Evolutionary conservation across 2,329 filamentous ascomycete species (phyloP), one percentile per base, ranked within the genome.

Genomic region (Neophaeococcomyces aloes): DNA sequence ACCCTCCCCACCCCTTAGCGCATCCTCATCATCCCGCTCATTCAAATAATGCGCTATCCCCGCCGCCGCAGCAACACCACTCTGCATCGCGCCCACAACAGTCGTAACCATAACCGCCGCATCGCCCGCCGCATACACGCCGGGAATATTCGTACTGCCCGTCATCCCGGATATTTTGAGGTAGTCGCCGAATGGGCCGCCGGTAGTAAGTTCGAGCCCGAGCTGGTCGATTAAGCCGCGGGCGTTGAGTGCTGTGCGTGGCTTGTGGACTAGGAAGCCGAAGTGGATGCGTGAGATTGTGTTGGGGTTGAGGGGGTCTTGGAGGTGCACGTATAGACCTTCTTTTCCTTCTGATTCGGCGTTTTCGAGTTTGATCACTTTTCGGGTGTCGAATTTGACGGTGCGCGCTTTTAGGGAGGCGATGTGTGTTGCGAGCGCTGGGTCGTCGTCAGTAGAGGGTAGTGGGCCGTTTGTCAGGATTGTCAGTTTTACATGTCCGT

Each of bases 61-160:
- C 4, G 10, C 29, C 7, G 36, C 35, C n/a, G 36, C 29, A 17
- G 4, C 36, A 27, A 15, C 14, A 14, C 43, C 43, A 29, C 15
- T 15, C 3, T 6, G 13, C 15, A 45, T 18, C 23, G 43, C 43
- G n/a, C 7, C 25, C 8, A 36, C 33, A 18, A 45, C 29, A 17
- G 32, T n/a, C 3, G 43, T 45, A 23, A 45, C 23, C 2, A 29
- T 3, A 10, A 3, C 34, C 13, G 27, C 27, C 25, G 29, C 7
- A 18, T 79, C 75, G 0, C 75, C 75, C 1, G 62, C 70, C 0
- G 72, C 73, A 58, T 72, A 76, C 2, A 72, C 68, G 0, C 75
- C 75, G 2, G 59, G 56, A 0, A 74, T 64, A 42, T 56, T 71
- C 3, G 73, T 74, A 54, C 68, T 62, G 31, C 67, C 62, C 52